Conservation (phyloP, 352 stramenopile species). For the Phytophthora niederhauseri region DNA sequence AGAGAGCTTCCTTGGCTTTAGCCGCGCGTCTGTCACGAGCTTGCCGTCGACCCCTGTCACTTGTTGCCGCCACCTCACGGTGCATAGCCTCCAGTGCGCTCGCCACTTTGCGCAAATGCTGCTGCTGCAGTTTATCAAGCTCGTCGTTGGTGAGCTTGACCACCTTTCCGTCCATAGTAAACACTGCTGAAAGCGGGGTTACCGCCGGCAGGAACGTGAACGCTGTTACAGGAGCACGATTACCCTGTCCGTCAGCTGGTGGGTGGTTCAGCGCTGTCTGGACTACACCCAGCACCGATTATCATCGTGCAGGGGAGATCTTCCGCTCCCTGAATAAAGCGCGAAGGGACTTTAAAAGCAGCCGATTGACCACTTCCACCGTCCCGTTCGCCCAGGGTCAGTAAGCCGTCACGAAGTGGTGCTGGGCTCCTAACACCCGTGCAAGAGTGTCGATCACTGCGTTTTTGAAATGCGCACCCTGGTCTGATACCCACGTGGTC, state of each 20-base stretch:
- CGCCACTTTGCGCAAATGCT: not conserved
- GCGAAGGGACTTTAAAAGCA: constrained; percentile 7
- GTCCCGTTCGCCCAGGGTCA: not conserved
- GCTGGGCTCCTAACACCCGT: not conserved
- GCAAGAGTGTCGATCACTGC: not conserved
- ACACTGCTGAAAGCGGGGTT: not conserved
- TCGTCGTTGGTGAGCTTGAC: not conserved
- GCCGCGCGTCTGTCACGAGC: not conserved
- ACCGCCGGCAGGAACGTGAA: not conserved
- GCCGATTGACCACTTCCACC: not conserved
- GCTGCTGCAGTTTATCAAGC: not conserved
- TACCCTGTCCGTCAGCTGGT: not conserved
- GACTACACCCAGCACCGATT: not conserved
- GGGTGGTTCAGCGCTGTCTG: not conserved
- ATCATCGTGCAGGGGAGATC: not conserved
- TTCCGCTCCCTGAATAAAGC: not conserved
- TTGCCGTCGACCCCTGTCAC: not conserved
- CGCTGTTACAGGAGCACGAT: not conserved
- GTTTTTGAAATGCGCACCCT: not conserved
- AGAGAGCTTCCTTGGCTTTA: not conserved
- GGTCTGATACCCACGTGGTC: not conserved
- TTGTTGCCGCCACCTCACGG: not conserved
- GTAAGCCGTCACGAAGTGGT: not conserved
- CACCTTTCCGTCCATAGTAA: not conserved
- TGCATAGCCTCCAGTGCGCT: not conserved